Percentiles rank a stretch among this genome's conserved stretches.
Conservation (phyloP, 352 stramenopile species). For the Saprolegnia diclina region DNA sequence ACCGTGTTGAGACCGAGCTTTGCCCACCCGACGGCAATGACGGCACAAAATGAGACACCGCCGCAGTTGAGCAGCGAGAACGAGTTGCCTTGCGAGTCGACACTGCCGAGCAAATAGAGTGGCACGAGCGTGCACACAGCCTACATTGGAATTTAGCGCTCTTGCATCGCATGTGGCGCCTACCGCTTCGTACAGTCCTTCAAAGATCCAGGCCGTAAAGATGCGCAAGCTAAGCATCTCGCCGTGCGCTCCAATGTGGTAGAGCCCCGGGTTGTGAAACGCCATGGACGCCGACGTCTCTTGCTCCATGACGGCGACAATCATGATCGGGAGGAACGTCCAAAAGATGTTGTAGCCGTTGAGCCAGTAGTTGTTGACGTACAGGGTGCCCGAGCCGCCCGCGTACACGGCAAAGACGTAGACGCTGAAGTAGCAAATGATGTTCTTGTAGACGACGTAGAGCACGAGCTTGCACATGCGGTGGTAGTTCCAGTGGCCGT, state of each 20-base stretch:
- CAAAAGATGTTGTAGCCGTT: conserved; percentile 96
- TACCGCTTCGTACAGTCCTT: conserved; percentile 70
- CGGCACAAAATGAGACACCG: conserved; percentile 65
- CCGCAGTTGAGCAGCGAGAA: conserved; percentile 67
- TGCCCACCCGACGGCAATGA: conserved; percentile 73
- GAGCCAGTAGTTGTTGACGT: conserved; percentile 88
- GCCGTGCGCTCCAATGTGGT: conserved; percentile 67
- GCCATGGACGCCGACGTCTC: conserved; percentile 65
- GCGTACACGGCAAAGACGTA: conserved; percentile 87
- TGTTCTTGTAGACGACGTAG: conserved; percentile 99
- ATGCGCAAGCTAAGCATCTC: conserved; percentile 79
- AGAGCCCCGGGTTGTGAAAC: conserved; percentile 72
- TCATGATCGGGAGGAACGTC: conserved; percentile 88
- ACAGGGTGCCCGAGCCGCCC: conserved; percentile 70
- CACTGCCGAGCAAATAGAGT: conserved; percentile 45
- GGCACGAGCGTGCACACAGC: conserved; percentile 63
- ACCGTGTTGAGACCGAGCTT: conserved; percentile 83
- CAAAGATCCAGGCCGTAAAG: conserved; percentile 71
- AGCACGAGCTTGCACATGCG: conserved; percentile 93
- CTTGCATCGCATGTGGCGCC: too few species aligned
- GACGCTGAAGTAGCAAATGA: conserved; percentile 75
- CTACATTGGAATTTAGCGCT: not conserved
- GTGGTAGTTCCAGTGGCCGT: conserved; percentile 98
- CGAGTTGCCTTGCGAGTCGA: conserved; percentile 54
- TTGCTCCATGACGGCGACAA: conserved; percentile 78